Conservation (phyloP, 345 rosid species). For the Aethionema arabicum region DNA sequence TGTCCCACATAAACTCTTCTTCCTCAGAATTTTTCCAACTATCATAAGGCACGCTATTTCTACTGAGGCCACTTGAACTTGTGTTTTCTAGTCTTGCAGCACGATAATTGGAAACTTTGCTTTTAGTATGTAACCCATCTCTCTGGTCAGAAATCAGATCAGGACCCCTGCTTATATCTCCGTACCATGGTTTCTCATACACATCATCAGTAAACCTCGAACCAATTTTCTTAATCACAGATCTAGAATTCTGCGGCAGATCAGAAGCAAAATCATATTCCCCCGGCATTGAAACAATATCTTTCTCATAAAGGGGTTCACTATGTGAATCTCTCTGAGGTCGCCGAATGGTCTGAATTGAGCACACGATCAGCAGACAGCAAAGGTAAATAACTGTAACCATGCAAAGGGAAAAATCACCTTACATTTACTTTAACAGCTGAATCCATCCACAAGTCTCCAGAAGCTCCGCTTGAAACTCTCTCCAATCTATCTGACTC, state of each 20-base stretch:
- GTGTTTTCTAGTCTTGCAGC: constrained; percentile 46
- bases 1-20: constrained; percentile 97
- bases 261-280: constrained; percentile 68
- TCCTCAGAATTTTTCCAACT: constrained; percentile 97
- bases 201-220: constrained; percentile 59
- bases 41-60: constrained; percentile 47
- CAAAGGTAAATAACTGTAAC: constrained; percentile 10
- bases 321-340: constrained; percentile 50
- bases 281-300: constrained; percentile 44
- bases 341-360: constrained; percentile 48
- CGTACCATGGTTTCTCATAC: constrained; percentile 59
- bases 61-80: constrained; percentile 45
- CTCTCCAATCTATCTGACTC: constrained; percentile 39
- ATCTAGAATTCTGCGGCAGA: constrained; percentile 47
- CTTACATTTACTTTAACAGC: constrained; percentile 58
- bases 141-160: constrained; percentile 59
- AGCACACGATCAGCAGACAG: constrained; percentile 22
- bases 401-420: constrained; percentile 19
- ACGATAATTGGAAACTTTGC: constrained; percentile 47
- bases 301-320: constrained; percentile 61
- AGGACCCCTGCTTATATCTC: constrained; percentile 47
- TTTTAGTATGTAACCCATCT: constrained; percentile 61
- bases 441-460: constrained; percentile 62
- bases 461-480: constrained; percentile 57
- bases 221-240: constrained; percentile 56